A percentile compares a stretch with the other conserved stretches of the same genome.
Conservation (phyloP, 306 rosid genomes). For the Delonix regia region DNA sequence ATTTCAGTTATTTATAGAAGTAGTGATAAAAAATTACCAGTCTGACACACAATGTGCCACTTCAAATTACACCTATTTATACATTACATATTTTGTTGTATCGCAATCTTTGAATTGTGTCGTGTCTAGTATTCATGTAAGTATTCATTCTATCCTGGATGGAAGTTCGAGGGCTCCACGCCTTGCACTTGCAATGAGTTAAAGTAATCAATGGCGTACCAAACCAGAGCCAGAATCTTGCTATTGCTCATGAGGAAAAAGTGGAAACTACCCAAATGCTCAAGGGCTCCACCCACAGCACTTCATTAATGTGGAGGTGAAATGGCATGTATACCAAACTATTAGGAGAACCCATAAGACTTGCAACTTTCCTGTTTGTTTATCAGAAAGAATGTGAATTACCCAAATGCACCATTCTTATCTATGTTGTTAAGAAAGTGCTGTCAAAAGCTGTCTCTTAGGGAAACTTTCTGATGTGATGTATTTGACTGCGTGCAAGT, state of each 20-base stretch:
- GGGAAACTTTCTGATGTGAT: conserved; percentile 31
- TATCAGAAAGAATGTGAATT: background rate
- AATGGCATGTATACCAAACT: background rate
- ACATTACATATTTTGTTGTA: background rate
- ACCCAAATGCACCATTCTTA: conserved; percentile 10
- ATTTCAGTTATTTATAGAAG: background rate
- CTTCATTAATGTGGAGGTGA: background rate
- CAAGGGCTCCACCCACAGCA: background rate
- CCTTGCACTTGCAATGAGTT: background rate
- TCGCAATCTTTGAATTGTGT: too few species aligned
- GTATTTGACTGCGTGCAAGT: conserved; percentile 36
- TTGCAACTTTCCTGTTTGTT: background rate
- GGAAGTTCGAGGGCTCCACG: too few species aligned
- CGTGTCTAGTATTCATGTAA: background rate
- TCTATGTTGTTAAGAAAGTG: conserved; percentile 34
- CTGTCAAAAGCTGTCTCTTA: conserved; percentile 21
- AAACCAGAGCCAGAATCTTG: too few species aligned
- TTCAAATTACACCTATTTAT: background rate
- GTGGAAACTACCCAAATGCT: background rate
- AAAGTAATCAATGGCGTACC: background rate
- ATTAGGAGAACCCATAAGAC: background rate
- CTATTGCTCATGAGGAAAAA: too few species aligned
- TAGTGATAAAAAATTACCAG: background rate
- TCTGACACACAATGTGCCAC: background rate
- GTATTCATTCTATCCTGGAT: too few species aligned